Conservation (phyloP, 106 monocot genomes). For the Cymbidium sinense region DNA sequence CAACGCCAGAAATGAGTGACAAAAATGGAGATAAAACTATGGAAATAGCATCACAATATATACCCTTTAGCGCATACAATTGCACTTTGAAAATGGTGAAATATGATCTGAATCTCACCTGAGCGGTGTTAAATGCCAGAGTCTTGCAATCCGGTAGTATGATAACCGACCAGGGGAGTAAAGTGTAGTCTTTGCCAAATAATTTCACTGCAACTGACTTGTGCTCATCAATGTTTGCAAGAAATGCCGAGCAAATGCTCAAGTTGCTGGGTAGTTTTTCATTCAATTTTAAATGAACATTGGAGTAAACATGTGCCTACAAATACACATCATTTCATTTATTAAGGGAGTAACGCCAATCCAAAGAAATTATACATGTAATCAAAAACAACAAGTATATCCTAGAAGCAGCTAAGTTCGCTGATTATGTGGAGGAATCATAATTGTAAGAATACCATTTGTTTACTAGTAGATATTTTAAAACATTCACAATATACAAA, state of each 20-base stretch:
- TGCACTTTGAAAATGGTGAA: background rate
- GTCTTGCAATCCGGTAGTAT: slow-evolving; percentile 85
- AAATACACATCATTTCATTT: slow-evolving; percentile 7
- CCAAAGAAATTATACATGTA: background rate
- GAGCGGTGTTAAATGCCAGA: slow-evolving; percentile 89
- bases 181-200: slow-evolving; percentile 46
- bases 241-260: slow-evolving; percentile 81
- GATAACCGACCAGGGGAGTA: slow-evolving; percentile 95
- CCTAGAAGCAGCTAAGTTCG: background rate
- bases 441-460: background rate
- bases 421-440: background rate
- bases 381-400: background rate
- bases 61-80: background rate
- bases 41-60: background rate
- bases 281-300: slow-evolving; percentile 30
- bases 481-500: background rate
- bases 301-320: slow-evolving; percentile 93
- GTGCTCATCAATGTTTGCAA: slow-evolving; percentile 91
- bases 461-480: background rate
- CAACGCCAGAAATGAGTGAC: background rate
- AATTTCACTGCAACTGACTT: slow-evolving; percentile 54
- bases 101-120: slow-evolving; percentile 36
- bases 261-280: slow-evolving; percentile 40
- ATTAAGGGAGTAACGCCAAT: background rate
- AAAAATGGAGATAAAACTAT: background rate